Evolutionary conservation across 495 filamentous ascomycete species (phyloP), one percentile per base, ranked within the genome.

Genomic region (Trichocladium antarcticum): DNA sequence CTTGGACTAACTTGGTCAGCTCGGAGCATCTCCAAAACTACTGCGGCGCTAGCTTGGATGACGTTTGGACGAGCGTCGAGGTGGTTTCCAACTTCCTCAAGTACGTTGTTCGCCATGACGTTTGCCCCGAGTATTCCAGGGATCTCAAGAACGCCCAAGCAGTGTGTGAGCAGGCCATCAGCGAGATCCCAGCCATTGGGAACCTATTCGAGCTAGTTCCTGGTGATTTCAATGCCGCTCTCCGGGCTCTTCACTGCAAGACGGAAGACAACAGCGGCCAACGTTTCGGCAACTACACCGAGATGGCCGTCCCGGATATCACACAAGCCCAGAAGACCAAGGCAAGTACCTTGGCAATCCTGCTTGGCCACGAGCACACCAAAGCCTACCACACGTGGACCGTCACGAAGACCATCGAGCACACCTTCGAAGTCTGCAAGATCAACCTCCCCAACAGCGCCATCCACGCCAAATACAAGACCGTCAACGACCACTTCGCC

Each of bases 71-170:
- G 15, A 64, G 61, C 15, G 65, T 66, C 24, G 54, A 64, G 10
- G 77, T 92, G 5, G 71, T 96, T 39, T 76, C 75, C 42, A 95
- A 92, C 64, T 95, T 96, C 63, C 76, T 94, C 49, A 88, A 87
- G 54, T 98, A 95, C 56, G 72, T 96, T 8, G 70, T 88, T 11
- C 75, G 76, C 47, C 90, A 96, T 57, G 73, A 84, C 31, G 92
- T 94, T 12, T 93, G 87, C 53, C 83, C 84, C 3, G 92, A 98
- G 55, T 82, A 89, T 61, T 68, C 57, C 0, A 69, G 73, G 0
- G 75, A 85, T 52, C 73, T 97, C 42, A 62, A 76, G 22, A 71
- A 70, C 2, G 89, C 89, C 2, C 72, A 82, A 19, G 60, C 56
- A 3, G 61, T 88, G 35, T 95, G 89, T 56, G 75, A 83, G 21